Evolutionary conservation across 129 eudicot species (phyloP).

Genomic region (Dittrichia graveolens): DNA sequence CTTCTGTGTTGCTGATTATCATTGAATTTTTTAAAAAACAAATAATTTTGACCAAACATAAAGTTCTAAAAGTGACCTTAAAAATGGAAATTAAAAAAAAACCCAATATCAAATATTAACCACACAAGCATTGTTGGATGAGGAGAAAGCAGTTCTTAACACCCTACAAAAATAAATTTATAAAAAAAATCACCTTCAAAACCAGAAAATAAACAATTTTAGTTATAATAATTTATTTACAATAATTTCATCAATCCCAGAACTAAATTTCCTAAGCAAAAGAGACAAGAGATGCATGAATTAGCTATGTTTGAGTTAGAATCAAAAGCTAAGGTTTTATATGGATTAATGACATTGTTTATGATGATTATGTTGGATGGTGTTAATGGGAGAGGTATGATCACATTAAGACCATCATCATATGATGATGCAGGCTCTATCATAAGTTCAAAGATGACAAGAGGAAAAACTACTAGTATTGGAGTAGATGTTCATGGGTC

Average conservation of each 20-base stretch:
- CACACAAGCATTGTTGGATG: constrained; percentile 41
- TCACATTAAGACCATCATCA: constrained; percentile 24
- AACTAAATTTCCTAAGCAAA: background rate
- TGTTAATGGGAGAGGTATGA: constrained; percentile 38
- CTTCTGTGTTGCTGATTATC: too few species aligned
- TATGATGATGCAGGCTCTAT: constrained; percentile 40
- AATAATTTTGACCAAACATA: background rate
- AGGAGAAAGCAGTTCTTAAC: constrained; percentile 28
- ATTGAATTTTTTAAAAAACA: too few species aligned
- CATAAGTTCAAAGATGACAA: constrained; percentile 44
- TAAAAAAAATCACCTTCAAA: constrained; percentile 25
- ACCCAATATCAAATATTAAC: constrained; percentile 25
- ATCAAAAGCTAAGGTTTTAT: too few species aligned
- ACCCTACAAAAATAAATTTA: constrained; percentile 7
- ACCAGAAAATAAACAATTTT: background rate
- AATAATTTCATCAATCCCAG: background rate
- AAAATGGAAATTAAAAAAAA: background rate
- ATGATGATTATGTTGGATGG: constrained; percentile 23
- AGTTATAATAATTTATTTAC: background rate
- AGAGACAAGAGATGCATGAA: background rate
- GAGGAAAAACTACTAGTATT: constrained; percentile 39
- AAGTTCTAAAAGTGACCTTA: background rate
- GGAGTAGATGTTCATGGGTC: constrained; percentile 55
- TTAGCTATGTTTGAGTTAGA: too few species aligned
- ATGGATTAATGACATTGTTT: background rate